Percentiles rank a stretch among this genome's conserved stretches.
Evolutionary conservation across 208 protist species (phyloP).

Genomic region (Leishmania guyanensis): DNA sequence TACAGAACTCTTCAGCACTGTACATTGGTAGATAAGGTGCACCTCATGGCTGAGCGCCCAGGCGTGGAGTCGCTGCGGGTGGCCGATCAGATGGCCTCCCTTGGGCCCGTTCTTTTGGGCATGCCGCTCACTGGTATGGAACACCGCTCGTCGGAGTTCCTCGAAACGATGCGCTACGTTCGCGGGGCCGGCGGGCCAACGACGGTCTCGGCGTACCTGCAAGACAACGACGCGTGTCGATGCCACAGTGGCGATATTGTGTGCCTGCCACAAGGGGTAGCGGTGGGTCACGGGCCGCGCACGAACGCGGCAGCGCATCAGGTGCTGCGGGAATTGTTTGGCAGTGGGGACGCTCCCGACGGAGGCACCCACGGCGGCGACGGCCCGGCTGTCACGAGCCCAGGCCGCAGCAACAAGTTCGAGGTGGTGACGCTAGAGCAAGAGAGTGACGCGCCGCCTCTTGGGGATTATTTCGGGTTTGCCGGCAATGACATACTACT

Average conservation of each 20-base stretch:
- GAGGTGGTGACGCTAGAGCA: conserved; percentile 90
- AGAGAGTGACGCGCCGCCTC: conserved; percentile 87
- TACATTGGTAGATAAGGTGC: conserved; percentile 88
- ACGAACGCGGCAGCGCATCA: conserved; percentile 86
- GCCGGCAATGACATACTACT: conserved; percentile 87
- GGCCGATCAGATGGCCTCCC: conserved; percentile 77
- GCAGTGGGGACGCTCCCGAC: background rate
- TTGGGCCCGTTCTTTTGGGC: conserved; percentile 79
- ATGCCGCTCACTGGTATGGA: conserved; percentile 88
- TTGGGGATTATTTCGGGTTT: conserved; percentile 94
- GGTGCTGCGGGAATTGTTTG: conserved; percentile 75
- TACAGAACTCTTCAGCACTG: conserved; percentile 88
- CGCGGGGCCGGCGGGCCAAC: conserved; percentile 79
- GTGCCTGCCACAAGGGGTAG: conserved; percentile 79
- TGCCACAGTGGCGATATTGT: conserved; percentile 91
- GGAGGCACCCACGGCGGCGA: conserved; percentile 4
- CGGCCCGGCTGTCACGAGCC: background rate
- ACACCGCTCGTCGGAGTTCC: conserved; percentile 85
- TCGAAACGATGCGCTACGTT: conserved; percentile 90
- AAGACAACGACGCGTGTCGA: conserved; percentile 83
- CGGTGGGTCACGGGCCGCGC: conserved; percentile 84
- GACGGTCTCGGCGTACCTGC: conserved; percentile 69
- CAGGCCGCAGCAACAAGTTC: conserved; percentile 31
- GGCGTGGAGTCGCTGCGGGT: conserved; percentile 76
- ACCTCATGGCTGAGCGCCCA: conserved; percentile 86